Evolutionary conservation across 1,284 basidiomycete genomes (phyloP), one percentile per base, ranked within the genome.

Genomic region (Heterobasidion irregulare): DNA sequence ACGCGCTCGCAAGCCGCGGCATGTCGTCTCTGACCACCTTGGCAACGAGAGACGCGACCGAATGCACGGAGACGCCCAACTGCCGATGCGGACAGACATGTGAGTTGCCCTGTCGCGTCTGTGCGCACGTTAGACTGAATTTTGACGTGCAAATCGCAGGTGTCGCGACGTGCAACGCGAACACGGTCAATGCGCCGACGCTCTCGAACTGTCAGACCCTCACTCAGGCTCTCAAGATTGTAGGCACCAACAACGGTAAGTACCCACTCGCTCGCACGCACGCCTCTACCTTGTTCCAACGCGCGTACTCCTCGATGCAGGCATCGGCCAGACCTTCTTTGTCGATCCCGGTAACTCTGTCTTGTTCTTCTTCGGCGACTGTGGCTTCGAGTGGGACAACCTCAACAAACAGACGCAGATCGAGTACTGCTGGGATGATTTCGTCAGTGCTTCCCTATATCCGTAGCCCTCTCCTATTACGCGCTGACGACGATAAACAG

Each of bases 341-440:
- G 53, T 53, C 10, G 44, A 47, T 8, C n/a, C 45, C 15, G 53
- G 45, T 8, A 38, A 47, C 45, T 48, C 53, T 4, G 53, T 53
- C 9, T 10, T 53, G 32, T 10, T 48, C 5, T 53, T 48, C 33
- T 53, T 53, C 46, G 41, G 45, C 35, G 53, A 53, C 46, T 53
- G 53, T 15, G 46, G 36, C 13, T 53, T 34, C 16, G 53, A 53
- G 38, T 53, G 53, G 53, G 53, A 53, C 19, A 53, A 53, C 26
- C 5, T 53, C 10, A 41, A 46, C 16, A 35, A 36, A 6, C 19
- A 19, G 18, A 35, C 32, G 15, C 26, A 26, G 26, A 34, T 53
- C 15, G 53, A 53, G 16, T 53, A 47, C 33, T 53, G 53, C 47
- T 53, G 53, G 53, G 53, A 53, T 32, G 53, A 53, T 13, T 53